These are phyloP conservation scores for Cyclotella choctawhatcheeana DNA, from an alignment of 108 stramenopile genomes.

Conservation along the genomic window DNA sequence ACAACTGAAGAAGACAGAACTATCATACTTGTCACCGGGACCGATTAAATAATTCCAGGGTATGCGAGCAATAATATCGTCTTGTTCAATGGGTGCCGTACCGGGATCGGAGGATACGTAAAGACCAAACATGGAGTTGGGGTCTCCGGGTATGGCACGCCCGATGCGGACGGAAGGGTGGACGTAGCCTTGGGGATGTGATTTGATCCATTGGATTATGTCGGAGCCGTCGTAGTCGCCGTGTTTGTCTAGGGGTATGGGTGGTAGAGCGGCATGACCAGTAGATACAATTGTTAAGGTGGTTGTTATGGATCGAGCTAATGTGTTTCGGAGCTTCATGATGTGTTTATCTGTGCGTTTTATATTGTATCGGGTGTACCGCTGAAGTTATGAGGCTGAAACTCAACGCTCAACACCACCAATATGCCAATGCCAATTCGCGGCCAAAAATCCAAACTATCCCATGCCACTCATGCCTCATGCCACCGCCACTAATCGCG, in stretches of 20 bases:
- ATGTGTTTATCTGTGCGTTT: too few species aligned
- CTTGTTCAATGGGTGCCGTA: slow-evolving; percentile 35
- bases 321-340: too few species aligned
- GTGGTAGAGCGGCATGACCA: not conserved
- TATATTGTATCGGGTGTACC: not conserved
- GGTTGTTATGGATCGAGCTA: not conserved
- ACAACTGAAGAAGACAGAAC: slow-evolving; percentile 32
- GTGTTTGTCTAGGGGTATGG: slow-evolving; percentile 46
- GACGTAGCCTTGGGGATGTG: slow-evolving; percentile 37
- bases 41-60: slow-evolving; percentile 44
- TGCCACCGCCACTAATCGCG: too few species aligned
- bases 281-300: not conserved
- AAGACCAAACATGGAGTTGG: slow-evolving; percentile 30
- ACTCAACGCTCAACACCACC: not conserved
- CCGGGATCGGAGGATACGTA: slow-evolving; percentile 32
- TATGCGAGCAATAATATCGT: slow-evolving; percentile 44
- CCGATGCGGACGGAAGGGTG: slow-evolving; percentile 51
- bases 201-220: slow-evolving; percentile 46
- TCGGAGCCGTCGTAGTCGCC: slow-evolving; percentile 52
- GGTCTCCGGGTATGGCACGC: slow-evolving; percentile 39
- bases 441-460: too few species aligned
- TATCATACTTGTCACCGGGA: slow-evolving; percentile 31
- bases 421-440: too few species aligned
- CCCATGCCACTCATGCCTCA: too few species aligned
- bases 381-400: too few species aligned